Evolutionary conservation across 495 filamentous ascomycete species (phyloP).

Genomic region (Immersiella caudata): DNA sequence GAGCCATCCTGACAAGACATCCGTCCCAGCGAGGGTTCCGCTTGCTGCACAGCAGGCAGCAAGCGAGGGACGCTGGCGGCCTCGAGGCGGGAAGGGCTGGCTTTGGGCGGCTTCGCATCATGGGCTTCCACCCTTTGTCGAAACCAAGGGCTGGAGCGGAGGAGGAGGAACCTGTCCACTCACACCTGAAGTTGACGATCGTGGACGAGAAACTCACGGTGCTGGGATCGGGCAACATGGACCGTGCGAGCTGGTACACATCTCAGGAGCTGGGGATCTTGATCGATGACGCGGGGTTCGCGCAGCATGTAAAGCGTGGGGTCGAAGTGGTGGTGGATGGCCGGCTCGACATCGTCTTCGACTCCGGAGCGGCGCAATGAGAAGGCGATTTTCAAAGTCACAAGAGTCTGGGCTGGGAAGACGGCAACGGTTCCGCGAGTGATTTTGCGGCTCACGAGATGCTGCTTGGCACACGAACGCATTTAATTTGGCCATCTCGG

Average conservation of each 20-base stretch:
- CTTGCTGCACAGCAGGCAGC: background rate
- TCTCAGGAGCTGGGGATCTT: constrained; percentile 76
- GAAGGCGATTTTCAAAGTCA: background rate
- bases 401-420: background rate
- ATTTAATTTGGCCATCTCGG: constrained; percentile 22
- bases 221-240: constrained; percentile 75
- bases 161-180: constrained; percentile 60
- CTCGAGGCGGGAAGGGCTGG: constrained; percentile 38
- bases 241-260: constrained; percentile 75
- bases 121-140: constrained; percentile 47
- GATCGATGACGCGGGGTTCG: constrained; percentile 55
- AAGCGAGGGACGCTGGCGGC: background rate
- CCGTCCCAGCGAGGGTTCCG: background rate
- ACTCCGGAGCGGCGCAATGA: constrained; percentile 28
- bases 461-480: constrained; percentile 1
- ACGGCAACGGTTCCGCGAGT: background rate
- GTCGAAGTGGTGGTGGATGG: constrained; percentile 48
- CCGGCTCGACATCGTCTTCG: constrained; percentile 45
- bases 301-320: constrained; percentile 40
- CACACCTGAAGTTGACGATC: constrained; percentile 70
- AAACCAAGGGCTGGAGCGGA: background rate
- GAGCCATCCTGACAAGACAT: background rate
- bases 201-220: constrained; percentile 63
- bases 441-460: background rate
- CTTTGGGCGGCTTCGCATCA: constrained; percentile 49